Conservation (phyloP, 176 grass and related monocot genomes). For the Eragrostis nindensis region DNA sequence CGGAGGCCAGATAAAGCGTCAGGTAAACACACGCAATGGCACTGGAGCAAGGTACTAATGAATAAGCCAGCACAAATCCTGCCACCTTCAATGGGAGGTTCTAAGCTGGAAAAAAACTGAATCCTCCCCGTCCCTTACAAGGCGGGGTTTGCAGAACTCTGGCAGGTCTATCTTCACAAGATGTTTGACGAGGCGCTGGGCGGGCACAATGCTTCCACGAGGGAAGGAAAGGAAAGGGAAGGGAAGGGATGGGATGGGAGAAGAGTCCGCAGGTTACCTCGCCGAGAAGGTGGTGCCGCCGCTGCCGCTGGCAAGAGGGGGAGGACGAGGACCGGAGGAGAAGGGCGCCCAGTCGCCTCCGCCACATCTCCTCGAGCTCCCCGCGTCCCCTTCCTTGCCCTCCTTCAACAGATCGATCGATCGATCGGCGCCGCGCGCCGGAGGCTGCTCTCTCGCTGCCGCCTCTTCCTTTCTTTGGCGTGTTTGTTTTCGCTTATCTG, state of each 20-base stretch:
- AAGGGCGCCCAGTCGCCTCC: constrained; percentile 36
- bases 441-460: background rate
- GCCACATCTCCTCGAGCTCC: constrained; percentile 30
- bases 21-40: background rate
- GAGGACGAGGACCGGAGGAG: constrained; percentile 27
- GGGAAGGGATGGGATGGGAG: too few species aligned
- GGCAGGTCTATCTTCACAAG: background rate
- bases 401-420: background rate
- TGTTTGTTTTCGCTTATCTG: too few species aligned
- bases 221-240: background rate
- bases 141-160: background rate
- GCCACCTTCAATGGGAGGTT: background rate
- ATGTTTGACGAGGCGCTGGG: background rate
- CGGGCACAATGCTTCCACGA: background rate
- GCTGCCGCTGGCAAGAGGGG: background rate
- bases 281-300: background rate
- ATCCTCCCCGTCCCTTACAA: background rate
- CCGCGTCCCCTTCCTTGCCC: background rate
- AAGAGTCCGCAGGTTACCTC: constrained; percentile 26
- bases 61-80: background rate
- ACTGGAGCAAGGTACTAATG: background rate
- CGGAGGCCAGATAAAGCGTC: background rate
- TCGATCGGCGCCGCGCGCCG: background rate
- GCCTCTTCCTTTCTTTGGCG: background rate
- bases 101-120: background rate